Base-by-base conservation (phyloP, 805 yeast species). In the Dipodascus geniculatus region DNA sequence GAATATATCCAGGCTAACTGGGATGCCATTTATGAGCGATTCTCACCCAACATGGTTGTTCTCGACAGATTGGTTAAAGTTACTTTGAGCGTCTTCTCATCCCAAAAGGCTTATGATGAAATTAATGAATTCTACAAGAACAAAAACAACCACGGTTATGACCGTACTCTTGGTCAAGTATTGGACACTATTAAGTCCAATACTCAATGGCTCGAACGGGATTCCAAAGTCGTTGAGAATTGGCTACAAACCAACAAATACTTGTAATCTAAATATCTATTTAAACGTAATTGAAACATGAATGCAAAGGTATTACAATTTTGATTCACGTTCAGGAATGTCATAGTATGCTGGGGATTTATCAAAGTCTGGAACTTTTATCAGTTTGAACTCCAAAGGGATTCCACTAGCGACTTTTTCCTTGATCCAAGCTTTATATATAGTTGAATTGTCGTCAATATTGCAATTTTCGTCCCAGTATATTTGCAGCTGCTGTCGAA, bases 401-500 rank as follows among this genome's bases (percentile, higher is more conserved):
- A 38, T 38, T 38, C 44, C 44, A 3, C 66, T 38, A 3, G 71
- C 63, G 49, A 60, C 61, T 35, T 59, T 38, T 14, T n/a, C 8
- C 4, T 38, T 17, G 11, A 38, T 49, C 71, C 68, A 69, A 60
- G 72, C 70, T 56, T 80, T 61, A 62, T 71, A 71, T 56, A 66
- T 42, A 35, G 68, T 64, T 44, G 63, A 57, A 42, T 63, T 60
- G 35, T 55, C 62, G 22, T 62, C 52, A 3, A 69, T 63, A 23
- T 60, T 65, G 58, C 60, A 71, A 3, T 67, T 69, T 49, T 71
- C 66, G 49, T 70, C 71, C 57, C 81, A 76, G 66, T 78, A 91
- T 3, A 88, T 64, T 47, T 76, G 67, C 55, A 91, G 72, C 67
- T 91, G 99, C 55, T 78, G 78, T 63, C 77, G 63, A 63, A 93